A percentile compares a stretch with the other conserved stretches of the same genome.
phyloP scores from a whole-genome alignment of 257 asterid genomes.

The Solanum chmielewskii region DNA sequence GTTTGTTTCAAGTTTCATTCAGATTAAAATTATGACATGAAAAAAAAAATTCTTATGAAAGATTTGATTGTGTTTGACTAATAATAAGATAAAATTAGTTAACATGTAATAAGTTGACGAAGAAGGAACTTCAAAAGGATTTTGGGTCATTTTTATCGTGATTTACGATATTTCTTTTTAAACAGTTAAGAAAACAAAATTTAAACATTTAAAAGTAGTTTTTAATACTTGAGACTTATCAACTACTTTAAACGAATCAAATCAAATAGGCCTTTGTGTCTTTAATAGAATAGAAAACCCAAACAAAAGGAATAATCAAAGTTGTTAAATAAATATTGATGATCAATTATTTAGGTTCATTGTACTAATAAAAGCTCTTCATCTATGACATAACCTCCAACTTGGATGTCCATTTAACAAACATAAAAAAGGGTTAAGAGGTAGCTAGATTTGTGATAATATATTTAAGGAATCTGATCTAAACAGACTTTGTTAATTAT shows the following conservation, averaged over 20 bases:
- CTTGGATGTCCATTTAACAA: background rate
- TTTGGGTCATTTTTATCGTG: background rate
- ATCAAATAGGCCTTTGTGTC: background rate
- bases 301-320: background rate
- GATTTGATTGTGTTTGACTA: background rate
- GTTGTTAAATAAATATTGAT: background rate
- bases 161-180: background rate
- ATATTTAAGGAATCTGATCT: conserved; percentile 34
- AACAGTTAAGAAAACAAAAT: background rate
- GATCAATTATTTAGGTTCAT: conserved; percentile 23
- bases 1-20: background rate
- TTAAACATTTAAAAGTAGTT: background rate
- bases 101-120: background rate
- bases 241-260: background rate
- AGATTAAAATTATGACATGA: background rate
- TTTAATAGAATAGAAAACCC: background rate
- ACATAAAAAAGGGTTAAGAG: background rate
- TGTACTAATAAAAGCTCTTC: conserved; percentile 21
- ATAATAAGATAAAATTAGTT: background rate
- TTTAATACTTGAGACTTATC: background rate
- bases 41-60: background rate
- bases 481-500: conserved; percentile 20
- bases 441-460: background rate
- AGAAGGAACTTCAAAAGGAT: background rate
- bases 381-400: background rate